phyloP scores from a whole-genome alignment of 140 eudicot species.

The Stevia rebaudiana region DNA sequence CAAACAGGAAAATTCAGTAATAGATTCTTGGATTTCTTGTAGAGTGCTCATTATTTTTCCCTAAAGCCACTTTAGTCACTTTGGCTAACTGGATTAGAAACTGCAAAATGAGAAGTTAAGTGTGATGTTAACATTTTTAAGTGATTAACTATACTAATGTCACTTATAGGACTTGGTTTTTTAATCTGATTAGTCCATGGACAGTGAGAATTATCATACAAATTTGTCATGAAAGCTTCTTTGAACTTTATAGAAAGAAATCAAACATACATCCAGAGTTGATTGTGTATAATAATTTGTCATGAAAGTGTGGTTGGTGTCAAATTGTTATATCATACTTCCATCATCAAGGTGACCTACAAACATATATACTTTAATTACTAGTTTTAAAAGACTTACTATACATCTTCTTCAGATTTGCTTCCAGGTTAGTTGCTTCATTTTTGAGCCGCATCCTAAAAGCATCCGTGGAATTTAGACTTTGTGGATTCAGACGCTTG shows the following conservation, averaged over 20 bases:
- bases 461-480: constrained; percentile 73
- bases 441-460: constrained; percentile 71
- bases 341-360: background rate
- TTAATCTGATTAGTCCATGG: background rate
- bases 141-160: background rate
- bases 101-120: constrained; percentile 6
- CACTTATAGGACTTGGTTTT: constrained; percentile 2
- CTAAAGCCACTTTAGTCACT: background rate
- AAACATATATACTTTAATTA: constrained; percentile 5
- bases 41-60: background rate
- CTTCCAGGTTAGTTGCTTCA: constrained; percentile 58
- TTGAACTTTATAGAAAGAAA: background rate
- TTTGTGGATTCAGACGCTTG: constrained; percentile 84
- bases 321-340: background rate
- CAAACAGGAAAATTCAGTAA: background rate
- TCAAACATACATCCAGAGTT: background rate
- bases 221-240: too few relatives aligned
- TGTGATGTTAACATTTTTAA: background rate
- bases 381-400: constrained; percentile 10
- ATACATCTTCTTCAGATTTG: constrained; percentile 47
- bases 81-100: constrained; percentile 6
- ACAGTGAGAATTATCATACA: background rate
- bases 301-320: background rate
- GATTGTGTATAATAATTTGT: background rate
- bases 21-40: constrained; percentile 2